A percentile compares a stretch with the other conserved stretches of the same genome.
Evolutionary conservation across 2,329 filamentous ascomycete species (phyloP).

Genomic region (Colletotrichum nymphaeae): DNA sequence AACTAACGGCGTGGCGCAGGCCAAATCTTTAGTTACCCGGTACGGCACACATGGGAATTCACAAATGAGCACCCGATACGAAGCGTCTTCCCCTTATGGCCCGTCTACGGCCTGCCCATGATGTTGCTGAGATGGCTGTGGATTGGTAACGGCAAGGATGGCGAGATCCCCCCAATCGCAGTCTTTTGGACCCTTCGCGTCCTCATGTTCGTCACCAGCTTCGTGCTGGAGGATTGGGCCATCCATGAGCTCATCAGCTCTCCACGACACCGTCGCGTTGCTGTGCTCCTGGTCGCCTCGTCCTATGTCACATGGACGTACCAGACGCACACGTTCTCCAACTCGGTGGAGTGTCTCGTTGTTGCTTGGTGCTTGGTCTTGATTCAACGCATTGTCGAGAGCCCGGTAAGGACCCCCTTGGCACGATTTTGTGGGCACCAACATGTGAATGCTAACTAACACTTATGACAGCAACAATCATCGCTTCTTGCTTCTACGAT

Average conservation of each 20-base stretch:
- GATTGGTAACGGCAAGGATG: constrained; percentile 83
- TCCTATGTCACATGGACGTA: constrained; percentile 99
- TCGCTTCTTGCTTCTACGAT: constrained; percentile 81
- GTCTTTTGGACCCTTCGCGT: constrained; percentile 91
- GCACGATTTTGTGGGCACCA: neutral
- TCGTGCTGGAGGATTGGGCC: constrained; percentile 98
- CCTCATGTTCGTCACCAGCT: constrained; percentile 94
- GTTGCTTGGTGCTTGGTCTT: constrained; percentile 95
- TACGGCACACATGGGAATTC: constrained; percentile 95
- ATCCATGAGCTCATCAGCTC: constrained; percentile 89
- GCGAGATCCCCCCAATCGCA: constrained; percentile 81
- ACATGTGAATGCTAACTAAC: constrained; percentile 14
- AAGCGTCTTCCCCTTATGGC: constrained; percentile 97
- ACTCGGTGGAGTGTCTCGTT: constrained; percentile 92
- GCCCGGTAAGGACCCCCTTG: constrained; percentile 71
- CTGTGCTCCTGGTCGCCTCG: constrained; percentile 88
- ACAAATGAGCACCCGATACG: constrained; percentile 88
- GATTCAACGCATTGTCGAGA: constrained; percentile 85
- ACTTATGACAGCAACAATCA: constrained; percentile 71
- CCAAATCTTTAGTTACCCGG: constrained; percentile 91
- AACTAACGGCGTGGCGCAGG: constrained; percentile 62
- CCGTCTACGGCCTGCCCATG: constrained; percentile 94
- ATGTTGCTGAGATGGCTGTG: constrained; percentile 91
- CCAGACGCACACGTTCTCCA: constrained; percentile 98
- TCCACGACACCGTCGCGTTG: constrained; percentile 76